Conservation (phyloP, 1,139 yeast genomes). For the Saccharomyces hybrid region DNA sequence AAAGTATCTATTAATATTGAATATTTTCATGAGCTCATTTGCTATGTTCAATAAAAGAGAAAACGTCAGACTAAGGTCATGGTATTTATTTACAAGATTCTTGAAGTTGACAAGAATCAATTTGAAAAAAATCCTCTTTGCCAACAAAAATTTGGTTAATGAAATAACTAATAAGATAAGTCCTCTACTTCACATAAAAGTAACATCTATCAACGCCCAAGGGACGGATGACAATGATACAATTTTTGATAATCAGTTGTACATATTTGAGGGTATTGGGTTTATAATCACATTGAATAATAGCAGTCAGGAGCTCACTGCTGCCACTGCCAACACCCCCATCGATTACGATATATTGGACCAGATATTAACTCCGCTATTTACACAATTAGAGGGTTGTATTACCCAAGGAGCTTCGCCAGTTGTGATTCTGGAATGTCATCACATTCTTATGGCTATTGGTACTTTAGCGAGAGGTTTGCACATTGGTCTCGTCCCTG, state of each 20-base stretch:
- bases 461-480: slow-evolving; percentile 88
- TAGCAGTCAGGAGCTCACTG: not conserved
- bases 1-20: slow-evolving; percentile 56
- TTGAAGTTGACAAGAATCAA: slow-evolving; percentile 68
- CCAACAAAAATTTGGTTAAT: not conserved
- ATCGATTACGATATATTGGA: slow-evolving; percentile 50
- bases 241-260: slow-evolving; percentile 68
- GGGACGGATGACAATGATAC: slow-evolving; percentile 52
- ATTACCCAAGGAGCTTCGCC: slow-evolving; percentile 41
- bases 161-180: slow-evolving; percentile 42
- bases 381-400: slow-evolving; percentile 61
- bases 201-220: slow-evolving; percentile 48
- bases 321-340: slow-evolving; percentile 26
- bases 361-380: slow-evolving; percentile 67
- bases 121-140: slow-evolving; percentile 30
- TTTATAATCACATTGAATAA: slow-evolving; percentile 36
- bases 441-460: slow-evolving; percentile 79
- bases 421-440: slow-evolving; percentile 59
- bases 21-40: slow-evolving; percentile 67
- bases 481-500: slow-evolving; percentile 33
- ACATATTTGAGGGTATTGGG: slow-evolving; percentile 77
- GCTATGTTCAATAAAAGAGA: slow-evolving; percentile 71
- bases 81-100: slow-evolving; percentile 85
- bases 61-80: slow-evolving; percentile 73
- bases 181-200: slow-evolving; percentile 51